phyloP scores from a whole-genome alignment of 2,329 filamentous ascomycete species.

The Sphaceloma murrayae region DNA sequence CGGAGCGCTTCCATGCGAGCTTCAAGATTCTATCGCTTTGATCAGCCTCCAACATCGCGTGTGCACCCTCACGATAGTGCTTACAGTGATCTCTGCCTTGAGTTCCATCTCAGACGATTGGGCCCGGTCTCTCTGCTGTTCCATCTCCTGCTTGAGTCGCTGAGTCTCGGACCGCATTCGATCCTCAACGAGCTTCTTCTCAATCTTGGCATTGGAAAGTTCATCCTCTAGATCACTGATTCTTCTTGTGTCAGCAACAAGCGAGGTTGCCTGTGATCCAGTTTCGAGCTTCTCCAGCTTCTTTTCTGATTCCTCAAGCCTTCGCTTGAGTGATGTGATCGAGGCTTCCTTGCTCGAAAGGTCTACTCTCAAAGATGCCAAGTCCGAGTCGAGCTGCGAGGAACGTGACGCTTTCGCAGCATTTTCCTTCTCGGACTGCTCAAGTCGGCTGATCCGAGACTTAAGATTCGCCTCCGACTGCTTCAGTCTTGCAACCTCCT shows the following conservation, averaged over 20 bases:
- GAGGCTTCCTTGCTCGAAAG: constrained; percentile 53
- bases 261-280: constrained; percentile 55
- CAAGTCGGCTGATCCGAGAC: constrained; percentile 50
- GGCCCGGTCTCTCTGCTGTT: constrained; percentile 61
- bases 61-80: no score
- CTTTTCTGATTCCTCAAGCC: constrained; percentile 58
- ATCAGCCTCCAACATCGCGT: no score
- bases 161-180: constrained; percentile 59
- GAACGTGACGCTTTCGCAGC: constrained; percentile 46
- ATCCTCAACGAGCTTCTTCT: constrained; percentile 66
- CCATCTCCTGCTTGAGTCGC: constrained; percentile 63
- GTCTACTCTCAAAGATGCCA: constrained; percentile 54
- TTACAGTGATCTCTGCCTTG: constrained; percentile 60
- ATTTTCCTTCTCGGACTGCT: constrained; percentile 49
- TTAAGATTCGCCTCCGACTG: constrained; percentile 52
- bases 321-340: constrained; percentile 58
- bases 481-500: constrained; percentile 56
- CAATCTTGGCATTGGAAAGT: constrained; percentile 56
- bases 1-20: constrained; percentile 83
- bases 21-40: constrained; percentile 67
- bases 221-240: constrained; percentile 52
- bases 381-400: constrained; percentile 45
- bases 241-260: constrained; percentile 54
- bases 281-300: constrained; percentile 58
- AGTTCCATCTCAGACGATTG: constrained; percentile 64